phyloP scores from a whole-genome alignment of 208 protist species.

The Phytomonas francai region DNA sequence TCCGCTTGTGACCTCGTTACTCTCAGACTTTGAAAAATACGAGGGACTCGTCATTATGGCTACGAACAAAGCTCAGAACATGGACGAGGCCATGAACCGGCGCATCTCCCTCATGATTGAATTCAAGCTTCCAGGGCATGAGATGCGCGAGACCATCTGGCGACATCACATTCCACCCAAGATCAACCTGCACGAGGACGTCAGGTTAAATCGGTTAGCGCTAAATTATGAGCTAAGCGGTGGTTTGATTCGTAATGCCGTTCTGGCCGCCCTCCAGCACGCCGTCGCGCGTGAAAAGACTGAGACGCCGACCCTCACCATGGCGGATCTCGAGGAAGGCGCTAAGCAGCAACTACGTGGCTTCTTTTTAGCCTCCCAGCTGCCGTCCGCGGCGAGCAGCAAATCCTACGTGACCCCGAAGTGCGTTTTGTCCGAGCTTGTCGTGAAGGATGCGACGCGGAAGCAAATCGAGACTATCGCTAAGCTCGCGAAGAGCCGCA shows the following conservation, averaged over 20 bases:
- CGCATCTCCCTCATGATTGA: slow-evolving; percentile 89
- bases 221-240: slow-evolving; percentile 86
- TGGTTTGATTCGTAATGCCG: slow-evolving; percentile 90
- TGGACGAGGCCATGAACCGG: slow-evolving; percentile 92
- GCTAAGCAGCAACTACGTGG: slow-evolving; percentile 79
- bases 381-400: slow-evolving; percentile 27
- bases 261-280: slow-evolving; percentile 68
- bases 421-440: slow-evolving; percentile 59
- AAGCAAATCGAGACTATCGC: slow-evolving; percentile 48
- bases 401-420: slow-evolving; percentile 69
- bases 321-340: slow-evolving; percentile 72
- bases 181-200: slow-evolving; percentile 46
- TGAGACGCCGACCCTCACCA: slow-evolving; percentile 39
- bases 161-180: slow-evolving; percentile 54
- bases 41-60: slow-evolving; percentile 87
- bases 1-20: slow-evolving; percentile 71
- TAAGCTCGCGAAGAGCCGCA: slow-evolving; percentile 67
- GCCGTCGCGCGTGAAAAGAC: slow-evolving; percentile 78
- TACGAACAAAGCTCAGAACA: slow-evolving; percentile 84
- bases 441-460: slow-evolving; percentile 40
- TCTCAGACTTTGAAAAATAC: slow-evolving; percentile 89
- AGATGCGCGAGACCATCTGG: slow-evolving; percentile 85
- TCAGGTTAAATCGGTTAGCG: slow-evolving; percentile 60
- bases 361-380: slow-evolving; percentile 75
- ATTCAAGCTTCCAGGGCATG: slow-evolving; percentile 81